phyloP scores from a whole-genome alignment of 805 yeast genomes.

The Helenozyma rhizophorensis region DNA sequence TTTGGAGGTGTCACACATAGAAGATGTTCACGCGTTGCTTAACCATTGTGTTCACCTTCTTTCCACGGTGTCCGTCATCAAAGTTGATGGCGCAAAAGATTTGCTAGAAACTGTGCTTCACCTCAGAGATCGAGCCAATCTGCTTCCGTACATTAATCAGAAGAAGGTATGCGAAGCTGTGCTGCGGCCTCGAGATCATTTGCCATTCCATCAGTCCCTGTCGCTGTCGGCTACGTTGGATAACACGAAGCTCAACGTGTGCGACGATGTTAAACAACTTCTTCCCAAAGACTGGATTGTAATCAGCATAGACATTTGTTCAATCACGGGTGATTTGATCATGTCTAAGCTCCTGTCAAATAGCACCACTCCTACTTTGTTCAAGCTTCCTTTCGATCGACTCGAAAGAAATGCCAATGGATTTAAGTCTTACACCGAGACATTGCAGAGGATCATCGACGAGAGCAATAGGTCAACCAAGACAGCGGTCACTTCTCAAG shows the following conservation, averaged over 20 bases:
- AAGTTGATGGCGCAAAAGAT: slow-evolving; percentile 1
- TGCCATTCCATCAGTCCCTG: no score
- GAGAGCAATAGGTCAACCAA: slow-evolving; percentile 62
- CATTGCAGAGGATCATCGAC: slow-evolving; percentile 43
- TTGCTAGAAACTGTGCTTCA: slow-evolving; percentile 19
- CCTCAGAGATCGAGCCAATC: slow-evolving; percentile 7
- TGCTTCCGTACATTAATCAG: slow-evolving; percentile 5
- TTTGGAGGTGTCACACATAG: slow-evolving; percentile 5
- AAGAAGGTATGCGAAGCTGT: no score
- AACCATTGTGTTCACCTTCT: slow-evolving; percentile 7
- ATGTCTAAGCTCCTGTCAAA: slow-evolving; percentile 39
- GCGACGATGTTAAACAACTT: slow-evolving; percentile 7
- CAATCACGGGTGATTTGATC: slow-evolving; percentile 53
- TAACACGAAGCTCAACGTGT: slow-evolving; percentile 3
- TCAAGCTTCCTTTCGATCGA: slow-evolving; percentile 59
- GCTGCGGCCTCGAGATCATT: no score
- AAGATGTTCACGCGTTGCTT: slow-evolving; percentile 8
- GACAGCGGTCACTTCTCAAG: slow-evolving; percentile 44
- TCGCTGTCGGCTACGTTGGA: no score
- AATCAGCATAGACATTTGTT: slow-evolving; percentile 57
- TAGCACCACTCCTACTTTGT: slow-evolving; percentile 35
- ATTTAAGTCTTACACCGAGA: slow-evolving; percentile 32
- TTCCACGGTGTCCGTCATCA: slow-evolving; percentile 3
- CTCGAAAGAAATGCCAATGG: slow-evolving; percentile 39
- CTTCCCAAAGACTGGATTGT: slow-evolving; percentile 53